These are phyloP conservation scores for Lepidopterella palustris DNA, from an alignment of 495 filamentous ascomycete species.

Conservation along the genomic window DNA sequence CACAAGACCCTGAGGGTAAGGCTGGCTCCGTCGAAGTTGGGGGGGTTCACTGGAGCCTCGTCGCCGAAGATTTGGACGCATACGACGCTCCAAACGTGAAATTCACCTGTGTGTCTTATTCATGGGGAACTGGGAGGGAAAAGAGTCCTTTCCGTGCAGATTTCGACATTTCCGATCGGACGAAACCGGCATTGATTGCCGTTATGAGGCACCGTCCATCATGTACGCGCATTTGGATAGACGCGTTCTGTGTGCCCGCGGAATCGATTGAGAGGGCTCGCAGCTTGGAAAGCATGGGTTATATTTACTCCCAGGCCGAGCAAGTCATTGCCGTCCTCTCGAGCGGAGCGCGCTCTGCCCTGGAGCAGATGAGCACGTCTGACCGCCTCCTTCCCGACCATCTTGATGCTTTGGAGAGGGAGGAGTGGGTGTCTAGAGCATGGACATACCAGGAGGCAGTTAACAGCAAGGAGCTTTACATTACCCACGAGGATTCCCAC, in stretches of 20 bases:
- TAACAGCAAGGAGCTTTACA: conserved; percentile 9
- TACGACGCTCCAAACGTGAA: background rate
- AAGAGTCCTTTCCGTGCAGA: background rate
- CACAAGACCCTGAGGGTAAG: background rate
- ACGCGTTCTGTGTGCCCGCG: conserved; percentile 24
- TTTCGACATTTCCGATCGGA: conserved; percentile 6
- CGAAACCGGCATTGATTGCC: conserved; percentile 10
- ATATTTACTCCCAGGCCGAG: conserved; percentile 19
- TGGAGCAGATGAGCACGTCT: conserved; percentile 5
- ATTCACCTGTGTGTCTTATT: conserved; percentile 10
- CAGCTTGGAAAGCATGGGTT: conserved; percentile 28
- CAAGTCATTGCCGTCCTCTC: conserved; percentile 22
- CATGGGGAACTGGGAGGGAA: conserved; percentile 1
- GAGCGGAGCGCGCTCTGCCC: background rate
- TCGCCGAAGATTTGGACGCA: background rate
- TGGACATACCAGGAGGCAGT: conserved; percentile 30
- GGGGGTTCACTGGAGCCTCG: background rate
- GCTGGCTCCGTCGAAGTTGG: background rate
- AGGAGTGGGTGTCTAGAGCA: conserved; percentile 21
- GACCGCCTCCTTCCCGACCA: background rate
- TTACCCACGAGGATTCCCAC: conserved; percentile 4
- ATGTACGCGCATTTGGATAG: conserved; percentile 19
- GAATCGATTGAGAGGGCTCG: background rate
- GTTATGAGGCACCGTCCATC: conserved; percentile 6
- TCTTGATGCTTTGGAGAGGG: conserved; percentile 14